Base-by-base conservation (phyloP, 345 rosid species). In the Corchorus capsularis region DNA sequence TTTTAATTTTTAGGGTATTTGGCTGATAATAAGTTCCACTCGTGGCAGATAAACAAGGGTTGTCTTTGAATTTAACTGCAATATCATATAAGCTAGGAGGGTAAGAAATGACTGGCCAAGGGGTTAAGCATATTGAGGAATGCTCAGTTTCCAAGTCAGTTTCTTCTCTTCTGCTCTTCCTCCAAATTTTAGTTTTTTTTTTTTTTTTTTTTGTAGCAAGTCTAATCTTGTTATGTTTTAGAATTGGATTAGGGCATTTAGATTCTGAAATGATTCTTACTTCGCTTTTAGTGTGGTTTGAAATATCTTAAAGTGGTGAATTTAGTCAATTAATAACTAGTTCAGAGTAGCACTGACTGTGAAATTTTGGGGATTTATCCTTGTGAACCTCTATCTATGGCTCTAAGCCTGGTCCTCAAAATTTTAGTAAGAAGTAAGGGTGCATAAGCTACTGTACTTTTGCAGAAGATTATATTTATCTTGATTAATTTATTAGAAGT, bases 61-160 rank as follows among this genome's bases (percentile, higher is more conserved):
- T 63, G 50, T 20, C 27, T 60, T 60, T 60, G 11, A 4, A 4
- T 70, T 69, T 15, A 19, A 8, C 22, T 63, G 32, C 14, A 64
- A 46, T 8, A 20, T 56, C 66, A 43, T 66, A 66, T 43, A 16
- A 22, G 56, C 34, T 61, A 63, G 15, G 34, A 50, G 61, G 50
- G 60, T 5, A 74, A 64, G 81, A 75, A 80, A 90, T 90, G 92
- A 81, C 74, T 69, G 75, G 82, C 61, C 88, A 86, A 74, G 89
- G 86, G 69, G 91, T 86, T 41, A 91, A 91, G 82, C 89, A 91
- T 27, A 91, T 89, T 22, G 95, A 91, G 73, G 93, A 91, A 14
- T 91, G 95, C 83, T 77, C 95, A 3, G 93, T 89, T 78, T 82
- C 93, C 88, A 89, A 91, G 95, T 91, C 15, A 79, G 91, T 81